Percentiles rank a stretch among this genome's conserved stretches.
Evolutionary conservation across 768 basidiomycete species (phyloP).

Genomic region (Tricholoma hemisulphureum): DNA sequence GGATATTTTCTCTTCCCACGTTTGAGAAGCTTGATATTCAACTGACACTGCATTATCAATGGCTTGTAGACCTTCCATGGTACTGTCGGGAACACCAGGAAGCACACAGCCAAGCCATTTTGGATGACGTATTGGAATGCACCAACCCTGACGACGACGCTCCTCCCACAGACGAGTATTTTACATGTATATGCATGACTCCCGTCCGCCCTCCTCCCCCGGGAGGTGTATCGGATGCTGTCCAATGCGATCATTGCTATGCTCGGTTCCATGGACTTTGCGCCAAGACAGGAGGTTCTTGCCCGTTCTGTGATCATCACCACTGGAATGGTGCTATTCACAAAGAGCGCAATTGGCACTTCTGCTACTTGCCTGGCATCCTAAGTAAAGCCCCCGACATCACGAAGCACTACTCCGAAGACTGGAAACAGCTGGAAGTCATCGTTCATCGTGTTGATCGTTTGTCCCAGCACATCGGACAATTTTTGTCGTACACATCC

Average conservation of each 20-base stretch:
- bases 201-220: slow-evolving; percentile 80
- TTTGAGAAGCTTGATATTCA: slow-evolving; percentile 74
- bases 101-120: slow-evolving; percentile 60
- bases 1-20: slow-evolving; percentile 68
- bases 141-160: slow-evolving; percentile 78
- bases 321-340: slow-evolving; percentile 87
- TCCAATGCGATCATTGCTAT: slow-evolving; percentile 87
- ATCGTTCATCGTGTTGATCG: slow-evolving; percentile 80
- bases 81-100: slow-evolving; percentile 66
- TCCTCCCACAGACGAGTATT: slow-evolving; percentile 77
- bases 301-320: slow-evolving; percentile 88
- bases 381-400: slow-evolving; percentile 74
- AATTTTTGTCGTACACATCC: slow-evolving; percentile 73
- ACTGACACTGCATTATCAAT: slow-evolving; percentile 62
- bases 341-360: slow-evolving; percentile 82
- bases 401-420: slow-evolving; percentile 73
- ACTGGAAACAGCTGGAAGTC: slow-evolving; percentile 77
- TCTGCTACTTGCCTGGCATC: slow-evolving; percentile 72
- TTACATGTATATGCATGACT: slow-evolving; percentile 78
- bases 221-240: slow-evolving; percentile 74
- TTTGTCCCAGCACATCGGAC: slow-evolving; percentile 70
- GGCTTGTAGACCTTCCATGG: slow-evolving; percentile 79
- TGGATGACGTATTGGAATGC: slow-evolving; percentile 72
- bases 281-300: slow-evolving; percentile 85
- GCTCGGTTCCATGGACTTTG: slow-evolving; percentile 85